These are phyloP conservation scores for Hypomontagnella monticulosa DNA, from an alignment of 495 filamentous ascomycete species.

Conservation along the genomic window DNA sequence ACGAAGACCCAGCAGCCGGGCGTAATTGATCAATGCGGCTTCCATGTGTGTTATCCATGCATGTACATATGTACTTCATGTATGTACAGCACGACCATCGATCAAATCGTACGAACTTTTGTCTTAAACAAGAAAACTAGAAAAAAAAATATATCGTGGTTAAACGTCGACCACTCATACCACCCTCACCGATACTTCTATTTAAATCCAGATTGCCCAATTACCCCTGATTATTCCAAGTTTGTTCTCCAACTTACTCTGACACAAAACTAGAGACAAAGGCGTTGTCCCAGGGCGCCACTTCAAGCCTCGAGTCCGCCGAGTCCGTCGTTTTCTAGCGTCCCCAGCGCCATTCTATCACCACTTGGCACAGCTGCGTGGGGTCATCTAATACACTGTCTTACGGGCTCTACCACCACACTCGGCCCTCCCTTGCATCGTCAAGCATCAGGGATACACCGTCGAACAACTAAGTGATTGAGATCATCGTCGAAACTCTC, in stretches of 20 bases:
- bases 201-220: too few relatives aligned
- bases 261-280: conserved; percentile 3
- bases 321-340: conserved; percentile 4
- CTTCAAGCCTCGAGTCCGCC: conserved; percentile 10
- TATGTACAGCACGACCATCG: not conserved
- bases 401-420: conserved; percentile 1
- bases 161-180: conserved; percentile 14
- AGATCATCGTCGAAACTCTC: conserved; percentile 32
- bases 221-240: too few relatives aligned
- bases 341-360: too few relatives aligned
- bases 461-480: conserved; percentile 7
- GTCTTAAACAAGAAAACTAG: conserved; percentile 9
- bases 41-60: conserved; percentile 12
- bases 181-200: conserved; percentile 5
- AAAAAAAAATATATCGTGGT: conserved; percentile 18
- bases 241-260: not conserved
- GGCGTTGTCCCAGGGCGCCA: conserved; percentile 19
- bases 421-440: conserved; percentile 15
- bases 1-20: conserved; percentile 4
- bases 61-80: conserved; percentile 5
- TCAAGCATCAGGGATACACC: conserved; percentile 24
- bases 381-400: conserved; percentile 11
- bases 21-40: conserved; percentile 23
- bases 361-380: conserved; percentile 20
- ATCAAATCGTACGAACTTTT: conserved; percentile 35